Base-by-base conservation (phyloP, 345 rosid genomes). In the Linum usitatissimum region DNA sequence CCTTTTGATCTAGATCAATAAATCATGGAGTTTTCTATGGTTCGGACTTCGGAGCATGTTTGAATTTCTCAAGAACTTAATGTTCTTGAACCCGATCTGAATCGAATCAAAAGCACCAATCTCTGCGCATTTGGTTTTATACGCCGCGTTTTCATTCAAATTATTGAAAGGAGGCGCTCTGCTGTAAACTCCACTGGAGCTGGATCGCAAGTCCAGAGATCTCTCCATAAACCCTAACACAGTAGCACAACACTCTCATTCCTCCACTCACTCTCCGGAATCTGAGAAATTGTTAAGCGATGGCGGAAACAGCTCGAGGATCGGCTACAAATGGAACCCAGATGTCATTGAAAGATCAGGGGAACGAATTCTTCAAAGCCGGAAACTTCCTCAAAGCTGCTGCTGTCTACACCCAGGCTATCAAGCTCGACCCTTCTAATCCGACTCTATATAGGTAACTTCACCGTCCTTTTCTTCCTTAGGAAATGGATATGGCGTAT, bases 301-400 rank as follows among this genome's bases (percentile, higher is more conserved):
- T 76, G 88, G 71, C 88, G 20, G 88, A 75, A 63, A 73, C 80
- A 51, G 80, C 51, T 57, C 63, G 65, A 54, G 77, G 84, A 77
- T 78, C 88, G 59, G 77, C 70, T 65, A 65, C 70, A 18, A 67
- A 66, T 45, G 65, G 70, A 20, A 64, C 79, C 23, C 81, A 76
- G 73, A 68, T 68, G 34, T 87, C 96, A 40, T 76, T 90, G 62
- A 93, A 90, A 63, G 96, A 90, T 23, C 84, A 90, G 75, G 97
- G 99, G 13, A 90, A 93, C 57, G 99, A 86, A 60, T 84, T 87
- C 79, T 93, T 90, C 78, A 90, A 93, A 79, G 88, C 92, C 12
- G 97, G 97, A 53, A 93, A 87, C 81, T 90, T 75, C 64, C 94
- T 90, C 55, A 93, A 93, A 86, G 99, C 99, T 45, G 99, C 99